Conservation (phyloP, 2,329 filamentous ascomycete genomes). For the Fusarium lateritium region DNA sequence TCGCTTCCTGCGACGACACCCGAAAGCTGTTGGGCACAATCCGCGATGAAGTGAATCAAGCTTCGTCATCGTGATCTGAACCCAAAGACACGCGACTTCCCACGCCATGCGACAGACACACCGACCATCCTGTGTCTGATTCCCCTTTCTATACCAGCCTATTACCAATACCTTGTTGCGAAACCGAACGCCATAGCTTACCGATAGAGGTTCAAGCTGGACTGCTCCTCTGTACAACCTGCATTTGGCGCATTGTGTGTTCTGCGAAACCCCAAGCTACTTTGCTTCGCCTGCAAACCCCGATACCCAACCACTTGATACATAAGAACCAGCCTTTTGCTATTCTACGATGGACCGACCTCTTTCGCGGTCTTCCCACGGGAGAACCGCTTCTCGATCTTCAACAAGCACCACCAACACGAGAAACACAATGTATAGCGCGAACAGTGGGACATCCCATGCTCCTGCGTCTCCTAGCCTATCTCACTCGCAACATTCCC, state of each 20-base stretch:
- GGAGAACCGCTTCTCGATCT: constrained; percentile 63
- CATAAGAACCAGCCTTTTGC: not conserved
- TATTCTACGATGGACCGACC: constrained; percentile 51
- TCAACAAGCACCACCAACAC: constrained; percentile 62
- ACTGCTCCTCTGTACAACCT: not conserved
- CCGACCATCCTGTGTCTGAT: constrained; percentile 7
- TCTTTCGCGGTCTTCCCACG: constrained; percentile 51
- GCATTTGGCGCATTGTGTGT: not conserved
- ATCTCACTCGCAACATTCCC: constrained; percentile 54
- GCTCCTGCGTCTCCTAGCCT: constrained; percentile 56
- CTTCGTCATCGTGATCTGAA: constrained; percentile 26
- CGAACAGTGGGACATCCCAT: constrained; percentile 60
- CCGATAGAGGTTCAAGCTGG: constrained; percentile 9
- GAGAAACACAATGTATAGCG: constrained; percentile 58
- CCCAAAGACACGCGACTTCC: constrained; percentile 24
- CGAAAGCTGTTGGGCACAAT: constrained; percentile 16
- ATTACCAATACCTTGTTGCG: constrained; percentile 6
- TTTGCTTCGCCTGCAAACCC: not conserved
- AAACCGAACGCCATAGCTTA: constrained; percentile 2
- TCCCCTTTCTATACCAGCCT: not conserved
- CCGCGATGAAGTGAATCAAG: constrained; percentile 40
- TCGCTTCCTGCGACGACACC: constrained; percentile 33
- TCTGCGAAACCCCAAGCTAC: not conserved
- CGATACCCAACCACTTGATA: constrained; percentile 5
- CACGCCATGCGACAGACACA: constrained; percentile 26